A percentile compares a stretch with the other conserved stretches of the same genome.
Evolutionary conservation across 495 filamentous ascomycete species (phyloP).

Genomic region (Talaromyces ruber): DNA sequence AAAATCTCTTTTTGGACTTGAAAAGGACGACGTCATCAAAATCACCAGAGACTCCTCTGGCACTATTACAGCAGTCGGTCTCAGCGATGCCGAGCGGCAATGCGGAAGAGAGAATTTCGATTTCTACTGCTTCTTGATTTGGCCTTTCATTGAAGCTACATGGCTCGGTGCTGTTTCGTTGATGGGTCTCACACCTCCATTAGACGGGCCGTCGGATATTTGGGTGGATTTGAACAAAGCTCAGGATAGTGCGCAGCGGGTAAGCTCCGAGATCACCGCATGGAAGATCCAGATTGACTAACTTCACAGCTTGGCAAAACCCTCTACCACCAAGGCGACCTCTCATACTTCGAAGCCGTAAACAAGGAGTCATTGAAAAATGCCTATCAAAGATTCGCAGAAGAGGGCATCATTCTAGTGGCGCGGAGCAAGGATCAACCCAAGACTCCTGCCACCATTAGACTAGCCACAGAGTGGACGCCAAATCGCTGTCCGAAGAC

Average conservation of each 20-base stretch:
- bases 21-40: constrained; percentile 71
- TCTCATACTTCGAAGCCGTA: constrained; percentile 94
- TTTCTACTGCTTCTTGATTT: constrained; percentile 97
- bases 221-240: constrained; percentile 74
- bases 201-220: constrained; percentile 46
- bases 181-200: constrained; percentile 73
- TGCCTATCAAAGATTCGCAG: constrained; percentile 76
- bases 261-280: constrained; percentile 25
- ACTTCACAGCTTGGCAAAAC: constrained; percentile 79
- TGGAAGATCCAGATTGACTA: constrained; percentile 13
- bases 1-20: constrained; percentile 65
- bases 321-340: constrained; percentile 91
- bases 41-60: constrained; percentile 50
- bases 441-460: constrained; percentile 46
- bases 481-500: constrained; percentile 54
- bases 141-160: constrained; percentile 90
- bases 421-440: constrained; percentile 52
- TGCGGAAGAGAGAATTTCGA: constrained; percentile 89
- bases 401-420: constrained; percentile 79
- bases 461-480: constrained; percentile 70
- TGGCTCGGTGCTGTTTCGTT: constrained; percentile 88
- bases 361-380: constrained; percentile 97
- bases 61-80: constrained; percentile 54
- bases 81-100: constrained; percentile 66
- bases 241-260: constrained; percentile 76